Evolutionary conservation across 2,329 filamentous ascomycete genomes (phyloP).

Genomic region (Curvularia sp.): DNA sequence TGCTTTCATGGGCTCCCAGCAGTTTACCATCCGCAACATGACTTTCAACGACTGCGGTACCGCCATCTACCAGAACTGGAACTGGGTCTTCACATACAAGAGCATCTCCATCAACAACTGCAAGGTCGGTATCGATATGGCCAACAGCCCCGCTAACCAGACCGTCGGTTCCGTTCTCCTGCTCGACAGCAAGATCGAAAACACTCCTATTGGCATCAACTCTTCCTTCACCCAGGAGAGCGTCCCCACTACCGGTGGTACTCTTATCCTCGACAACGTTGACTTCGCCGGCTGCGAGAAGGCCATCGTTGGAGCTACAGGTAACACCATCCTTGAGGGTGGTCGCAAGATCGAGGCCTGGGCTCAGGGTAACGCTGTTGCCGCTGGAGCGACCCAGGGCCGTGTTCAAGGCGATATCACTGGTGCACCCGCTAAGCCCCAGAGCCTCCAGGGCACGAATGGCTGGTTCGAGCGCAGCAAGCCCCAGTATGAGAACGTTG

Average conservation of each 20-base stretch:
- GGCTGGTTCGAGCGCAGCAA: constrained; percentile 82
- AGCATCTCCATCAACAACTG: constrained; percentile 57
- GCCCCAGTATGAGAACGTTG: constrained; percentile 80
- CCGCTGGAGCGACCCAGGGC: constrained; percentile 51
- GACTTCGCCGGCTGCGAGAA: constrained; percentile 75
- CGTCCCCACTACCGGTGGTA: constrained; percentile 74
- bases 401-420: constrained; percentile 63
- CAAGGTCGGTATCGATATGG: constrained; percentile 58
- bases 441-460: constrained; percentile 69
- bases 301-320: constrained; percentile 68
- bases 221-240: constrained; percentile 77
- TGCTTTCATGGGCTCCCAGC: constrained; percentile 68
- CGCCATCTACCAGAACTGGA: constrained; percentile 63
- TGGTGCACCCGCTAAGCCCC: constrained; percentile 66
- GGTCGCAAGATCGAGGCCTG: constrained; percentile 74
- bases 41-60: constrained; percentile 59
- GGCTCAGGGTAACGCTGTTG: constrained; percentile 80
- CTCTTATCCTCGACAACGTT: constrained; percentile 86
- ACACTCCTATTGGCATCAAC: constrained; percentile 77
- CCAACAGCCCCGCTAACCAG: constrained; percentile 66
- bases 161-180: constrained; percentile 86
- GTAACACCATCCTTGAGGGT: constrained; percentile 70
- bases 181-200: constrained; percentile 78
- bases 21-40: constrained; percentile 63
- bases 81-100: constrained; percentile 60